These are phyloP conservation scores for Penicillium fimorum DNA, from an alignment of 495 filamentous ascomycete species.

Conservation along the genomic window DNA sequence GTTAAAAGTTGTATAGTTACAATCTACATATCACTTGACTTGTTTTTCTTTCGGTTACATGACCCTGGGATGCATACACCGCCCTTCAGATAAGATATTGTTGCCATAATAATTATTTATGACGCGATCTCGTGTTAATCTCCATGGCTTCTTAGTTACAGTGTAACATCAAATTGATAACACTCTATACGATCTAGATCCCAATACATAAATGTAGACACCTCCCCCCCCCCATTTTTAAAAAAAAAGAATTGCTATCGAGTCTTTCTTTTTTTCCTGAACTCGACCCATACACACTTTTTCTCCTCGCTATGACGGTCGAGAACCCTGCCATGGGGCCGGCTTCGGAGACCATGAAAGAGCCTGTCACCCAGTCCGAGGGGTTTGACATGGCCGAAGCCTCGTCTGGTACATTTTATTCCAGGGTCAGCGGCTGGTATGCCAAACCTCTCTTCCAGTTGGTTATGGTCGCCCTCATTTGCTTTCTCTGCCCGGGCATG, in stretches of 20 bases:
- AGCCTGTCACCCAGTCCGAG: not conserved
- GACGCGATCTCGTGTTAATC: not conserved
- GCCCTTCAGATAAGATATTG: not conserved
- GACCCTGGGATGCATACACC: not conserved
- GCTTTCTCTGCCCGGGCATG: slow-evolving; percentile 77
- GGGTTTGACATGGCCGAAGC: not conserved
- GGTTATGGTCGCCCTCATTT: slow-evolving; percentile 52
- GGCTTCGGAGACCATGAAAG: not conserved
- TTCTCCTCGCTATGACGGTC: not conserved
- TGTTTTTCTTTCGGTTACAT: no score
- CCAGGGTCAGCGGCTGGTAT: slow-evolving; percentile 49
- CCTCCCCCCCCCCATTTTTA: no score
- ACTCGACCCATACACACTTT: not conserved
- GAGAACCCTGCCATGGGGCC: not conserved
- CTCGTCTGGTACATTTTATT: not conserved
- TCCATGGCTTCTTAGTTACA: not conserved
- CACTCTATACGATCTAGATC: no score
- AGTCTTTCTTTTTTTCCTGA: not conserved
- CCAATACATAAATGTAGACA: no score
- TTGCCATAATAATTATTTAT: not conserved
- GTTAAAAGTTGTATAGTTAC: no score
- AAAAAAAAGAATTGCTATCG: no score
- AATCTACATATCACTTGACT: no score
- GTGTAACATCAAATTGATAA: not conserved
- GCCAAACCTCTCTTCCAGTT: slow-evolving; percentile 59